phyloP scores from a whole-genome alignment of 495 filamentous ascomycete species.

The Neurospora hispaniola region DNA sequence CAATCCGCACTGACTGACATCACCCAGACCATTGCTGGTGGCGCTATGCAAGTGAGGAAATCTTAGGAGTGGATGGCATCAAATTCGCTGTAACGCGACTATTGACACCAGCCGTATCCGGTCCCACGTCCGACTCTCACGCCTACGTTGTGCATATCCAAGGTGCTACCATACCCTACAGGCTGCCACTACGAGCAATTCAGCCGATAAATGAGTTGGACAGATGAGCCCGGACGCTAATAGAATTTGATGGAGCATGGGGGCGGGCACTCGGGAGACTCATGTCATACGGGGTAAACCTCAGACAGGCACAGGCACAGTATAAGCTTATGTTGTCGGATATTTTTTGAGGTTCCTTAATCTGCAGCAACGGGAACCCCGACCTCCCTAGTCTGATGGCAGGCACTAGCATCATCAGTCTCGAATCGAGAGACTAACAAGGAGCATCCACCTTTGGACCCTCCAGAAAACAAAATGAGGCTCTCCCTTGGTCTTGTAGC shows the following conservation, averaged over 20 bases:
- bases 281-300: background rate
- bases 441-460: background rate
- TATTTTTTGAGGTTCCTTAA: background rate
- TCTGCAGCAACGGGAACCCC: background rate
- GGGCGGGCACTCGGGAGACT: background rate
- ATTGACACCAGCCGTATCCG: background rate
- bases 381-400: background rate
- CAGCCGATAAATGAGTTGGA: background rate
- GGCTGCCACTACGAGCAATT: background rate
- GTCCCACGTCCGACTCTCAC: background rate
- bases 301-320: background rate
- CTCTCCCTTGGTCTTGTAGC: background rate
- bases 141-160: background rate
- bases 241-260: background rate
- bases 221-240: background rate
- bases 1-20: background rate
- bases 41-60: background rate
- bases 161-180: background rate
- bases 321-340: background rate
- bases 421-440: background rate
- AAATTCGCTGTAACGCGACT: background rate
- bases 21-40: background rate
- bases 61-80: background rate
- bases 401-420: background rate
- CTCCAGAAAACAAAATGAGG: background rate